These are phyloP conservation scores for Metarhizium robertsii DNA, from an alignment of 2,329 filamentous ascomycete species.

Conservation along the genomic window DNA sequence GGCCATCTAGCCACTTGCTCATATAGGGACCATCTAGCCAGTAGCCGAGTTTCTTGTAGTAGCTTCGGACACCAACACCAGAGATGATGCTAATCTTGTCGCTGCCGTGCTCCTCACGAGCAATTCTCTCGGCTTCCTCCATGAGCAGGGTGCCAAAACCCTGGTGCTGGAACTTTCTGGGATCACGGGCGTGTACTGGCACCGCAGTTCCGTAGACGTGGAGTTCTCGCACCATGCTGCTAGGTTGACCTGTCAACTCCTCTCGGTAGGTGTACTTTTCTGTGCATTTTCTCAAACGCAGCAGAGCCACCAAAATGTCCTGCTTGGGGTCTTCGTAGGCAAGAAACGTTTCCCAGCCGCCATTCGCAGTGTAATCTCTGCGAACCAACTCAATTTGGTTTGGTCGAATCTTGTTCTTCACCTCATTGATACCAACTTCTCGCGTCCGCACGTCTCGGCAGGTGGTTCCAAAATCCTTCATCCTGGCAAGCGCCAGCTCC, in stretches of 20 bases:
- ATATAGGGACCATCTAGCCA: constrained; percentile 86
- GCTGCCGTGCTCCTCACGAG: constrained; percentile 87
- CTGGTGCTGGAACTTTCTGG: constrained; percentile 96
- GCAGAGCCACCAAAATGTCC: constrained; percentile 86
- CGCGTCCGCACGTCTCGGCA: constrained; percentile 94
- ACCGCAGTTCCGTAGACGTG: constrained; percentile 97
- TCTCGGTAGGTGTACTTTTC: constrained; percentile 85
- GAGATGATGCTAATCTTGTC: constrained; percentile 94
- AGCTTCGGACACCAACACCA: constrained; percentile 91
- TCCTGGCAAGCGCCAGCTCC: constrained; percentile 86
- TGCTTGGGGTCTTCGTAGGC: constrained; percentile 98
- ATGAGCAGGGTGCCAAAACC: constrained; percentile 93
- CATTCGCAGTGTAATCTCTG: constrained; percentile 89
- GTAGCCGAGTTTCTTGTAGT: constrained; percentile 90
- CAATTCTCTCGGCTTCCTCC: constrained; percentile 96
- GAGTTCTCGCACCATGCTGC: constrained; percentile 84
- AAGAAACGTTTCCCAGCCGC: constrained; percentile 96
- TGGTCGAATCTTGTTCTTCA: constrained; percentile 96
- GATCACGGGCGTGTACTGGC: constrained; percentile 91
- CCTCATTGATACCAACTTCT: constrained; percentile 97
- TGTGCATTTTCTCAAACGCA: constrained; percentile 84
- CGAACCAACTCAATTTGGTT: constrained; percentile 93
- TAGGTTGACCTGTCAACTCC: constrained; percentile 78
- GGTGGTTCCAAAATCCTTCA: constrained; percentile 98
- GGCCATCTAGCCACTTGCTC: constrained; percentile 54